Conservation (phyloP, 345 rosid genomes). For the Aurinia saxatilis region DNA sequence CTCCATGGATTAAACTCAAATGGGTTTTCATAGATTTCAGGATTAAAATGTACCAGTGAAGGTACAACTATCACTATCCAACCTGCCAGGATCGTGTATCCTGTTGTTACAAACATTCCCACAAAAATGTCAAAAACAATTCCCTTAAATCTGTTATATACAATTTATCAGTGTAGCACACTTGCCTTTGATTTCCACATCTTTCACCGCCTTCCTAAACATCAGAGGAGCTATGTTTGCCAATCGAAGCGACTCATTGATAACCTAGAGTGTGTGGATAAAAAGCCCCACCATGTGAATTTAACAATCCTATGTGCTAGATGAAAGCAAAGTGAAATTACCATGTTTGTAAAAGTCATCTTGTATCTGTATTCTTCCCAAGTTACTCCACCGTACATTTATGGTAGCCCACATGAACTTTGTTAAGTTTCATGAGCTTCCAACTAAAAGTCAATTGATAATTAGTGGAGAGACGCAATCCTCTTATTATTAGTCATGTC, state of each 20-base stretch:
- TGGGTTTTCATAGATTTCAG: slow-evolving; percentile 29
- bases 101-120: neutral
- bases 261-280: slow-evolving; percentile 10
- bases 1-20: slow-evolving; percentile 40
- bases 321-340: neutral
- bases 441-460: too few species aligned
- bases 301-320: too few species aligned
- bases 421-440: too few species aligned
- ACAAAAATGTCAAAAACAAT: neutral
- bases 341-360: slow-evolving; percentile 42
- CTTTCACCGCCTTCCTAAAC: slow-evolving; percentile 34
- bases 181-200: slow-evolving; percentile 34
- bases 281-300: neutral
- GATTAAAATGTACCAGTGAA: slow-evolving; percentile 24
- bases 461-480: too few species aligned
- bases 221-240: slow-evolving; percentile 21
- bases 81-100: too few species aligned
- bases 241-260: slow-evolving; percentile 39
- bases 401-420: too few species aligned
- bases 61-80: slow-evolving; percentile 35
- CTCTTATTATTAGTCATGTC: too few species aligned
- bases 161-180: neutral
- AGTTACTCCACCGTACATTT: slow-evolving; percentile 14
- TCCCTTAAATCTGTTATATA: too few species aligned
- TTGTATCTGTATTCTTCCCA: slow-evolving; percentile 43